Conservation (phyloP, 1,284 basidiomycete species). For the Dichomitus squalens region DNA sequence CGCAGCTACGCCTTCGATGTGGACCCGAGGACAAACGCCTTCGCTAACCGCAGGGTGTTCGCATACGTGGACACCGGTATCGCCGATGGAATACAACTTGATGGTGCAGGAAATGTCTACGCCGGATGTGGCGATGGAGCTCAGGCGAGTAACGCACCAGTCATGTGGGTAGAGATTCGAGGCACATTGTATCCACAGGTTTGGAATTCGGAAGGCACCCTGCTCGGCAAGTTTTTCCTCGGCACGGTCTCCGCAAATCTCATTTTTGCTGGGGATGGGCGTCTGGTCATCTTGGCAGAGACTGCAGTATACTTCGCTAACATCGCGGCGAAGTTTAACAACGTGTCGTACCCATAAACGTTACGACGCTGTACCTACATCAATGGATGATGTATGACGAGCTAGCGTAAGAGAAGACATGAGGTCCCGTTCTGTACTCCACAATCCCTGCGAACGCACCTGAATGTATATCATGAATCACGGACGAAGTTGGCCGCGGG, state of each 20-base stretch:
- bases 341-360: constrained; percentile 29
- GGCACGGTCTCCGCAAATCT: constrained; percentile 62
- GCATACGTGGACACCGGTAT: constrained; percentile 70
- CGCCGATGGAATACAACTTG: constrained; percentile 61
- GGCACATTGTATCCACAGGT: constrained; percentile 41
- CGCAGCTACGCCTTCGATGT: constrained; percentile 75
- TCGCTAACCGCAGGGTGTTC: constrained; percentile 69
- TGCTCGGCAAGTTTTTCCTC: constrained; percentile 78
- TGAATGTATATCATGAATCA: constrained; percentile 4
- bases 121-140: constrained; percentile 74
- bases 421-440: too few relatives aligned
- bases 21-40: constrained; percentile 53
- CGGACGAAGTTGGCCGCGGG: constrained; percentile 35
- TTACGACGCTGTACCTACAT: neutral
- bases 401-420: too few relatives aligned
- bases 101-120: constrained; percentile 70
- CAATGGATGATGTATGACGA: too few relatives aligned
- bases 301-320: constrained; percentile 66
- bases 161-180: neutral
- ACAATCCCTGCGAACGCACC: neutral
- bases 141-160: constrained; percentile 42
- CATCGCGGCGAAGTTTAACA: constrained; percentile 44
- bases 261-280: constrained; percentile 65
- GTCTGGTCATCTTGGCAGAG: constrained; percentile 70
- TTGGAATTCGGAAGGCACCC: constrained; percentile 61